Evolutionary conservation across 441 rosid species (phyloP).

Genomic region (Macaranga tanarius): DNA sequence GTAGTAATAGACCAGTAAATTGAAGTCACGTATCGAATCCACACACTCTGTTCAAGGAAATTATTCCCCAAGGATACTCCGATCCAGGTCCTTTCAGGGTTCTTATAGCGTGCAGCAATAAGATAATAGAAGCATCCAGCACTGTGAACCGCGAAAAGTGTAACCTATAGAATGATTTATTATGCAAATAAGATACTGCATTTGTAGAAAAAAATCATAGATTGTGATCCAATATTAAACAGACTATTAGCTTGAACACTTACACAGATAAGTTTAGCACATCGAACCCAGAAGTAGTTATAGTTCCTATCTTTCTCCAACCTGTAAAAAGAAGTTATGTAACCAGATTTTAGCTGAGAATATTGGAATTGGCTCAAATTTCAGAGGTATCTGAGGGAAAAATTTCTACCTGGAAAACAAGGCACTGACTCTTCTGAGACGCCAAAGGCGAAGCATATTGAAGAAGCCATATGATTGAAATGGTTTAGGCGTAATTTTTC

Average conservation of each 20-base stretch:
- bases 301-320: constrained; percentile 82
- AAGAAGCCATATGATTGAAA: constrained; percentile 56
- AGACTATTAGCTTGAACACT: constrained; percentile 31
- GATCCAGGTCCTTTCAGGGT: constrained; percentile 67
- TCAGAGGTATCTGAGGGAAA: background rate
- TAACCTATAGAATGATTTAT: constrained; percentile 49
- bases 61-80: constrained; percentile 41
- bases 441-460: constrained; percentile 97
- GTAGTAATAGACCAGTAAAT: constrained; percentile 94
- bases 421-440: constrained; percentile 86
- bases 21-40: constrained; percentile 77
- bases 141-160: constrained; percentile 74
- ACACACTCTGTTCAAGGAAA: constrained; percentile 44
- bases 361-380: background rate
- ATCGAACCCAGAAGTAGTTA: constrained; percentile 84
- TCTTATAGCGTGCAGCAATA: constrained; percentile 57
- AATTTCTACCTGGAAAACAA: constrained; percentile 60
- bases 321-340: constrained; percentile 36
- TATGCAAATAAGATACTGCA: constrained; percentile 6
- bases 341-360: background rate
- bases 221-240: background rate
- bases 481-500: constrained; percentile 52
- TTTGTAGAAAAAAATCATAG: background rate
- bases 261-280: constrained; percentile 74
- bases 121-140: constrained; percentile 84